Base-by-base conservation (phyloP, 2,329 filamentous ascomycete species). In the Cercospora sesami region DNA sequence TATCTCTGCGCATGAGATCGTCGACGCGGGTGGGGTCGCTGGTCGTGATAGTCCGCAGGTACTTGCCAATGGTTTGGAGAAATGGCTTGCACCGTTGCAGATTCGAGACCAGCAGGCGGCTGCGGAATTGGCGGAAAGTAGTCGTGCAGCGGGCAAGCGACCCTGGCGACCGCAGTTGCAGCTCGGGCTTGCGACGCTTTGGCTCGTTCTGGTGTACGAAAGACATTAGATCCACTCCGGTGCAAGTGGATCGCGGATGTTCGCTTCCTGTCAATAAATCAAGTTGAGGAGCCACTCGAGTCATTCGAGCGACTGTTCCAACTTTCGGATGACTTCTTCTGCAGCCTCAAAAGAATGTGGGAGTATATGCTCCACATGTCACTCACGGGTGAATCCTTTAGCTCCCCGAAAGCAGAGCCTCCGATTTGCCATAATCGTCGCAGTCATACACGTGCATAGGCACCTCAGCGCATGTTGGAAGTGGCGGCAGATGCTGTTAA, bases 121-220 rank as follows among this genome's bases (percentile, higher is more conserved):
- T 23, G 23, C 18, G 42, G 58, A 55, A 42, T 42, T 31, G 28
- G 31, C 51, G 16, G 53, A 62, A 18, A 30, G 42, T 18, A 63
- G 65, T 59, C 65, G 64, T 31, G 62, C 61, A 31, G 65, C 61
- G 21, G 59, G 45, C 21, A 68, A 64, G 23, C 53, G 61, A 12
- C 23, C 61, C 3, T 64, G 23, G 42, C 39, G 31, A 31, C 30
- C 65, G 21, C 64, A 67, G 26, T 57, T 72, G 48, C 64, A 69
- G 64, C 51, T 70, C n/a, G 68, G 63, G 9, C 10, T 30, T 12
- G 45, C 51, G 16, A 68, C 70, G 14, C 51, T 72, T 39, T 72
- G 68, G 68, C 59, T 72, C 14, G 66, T 72, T 7, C 21, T 72
- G 18, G 62, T 59, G 6, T 59, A 58, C 39, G 28, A 58, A 36